Evolutionary conservation across 306 rosid genomes (phyloP), one percentile per base, ranked within the genome.

Genomic region (Sechiopsis laciniata): DNA sequence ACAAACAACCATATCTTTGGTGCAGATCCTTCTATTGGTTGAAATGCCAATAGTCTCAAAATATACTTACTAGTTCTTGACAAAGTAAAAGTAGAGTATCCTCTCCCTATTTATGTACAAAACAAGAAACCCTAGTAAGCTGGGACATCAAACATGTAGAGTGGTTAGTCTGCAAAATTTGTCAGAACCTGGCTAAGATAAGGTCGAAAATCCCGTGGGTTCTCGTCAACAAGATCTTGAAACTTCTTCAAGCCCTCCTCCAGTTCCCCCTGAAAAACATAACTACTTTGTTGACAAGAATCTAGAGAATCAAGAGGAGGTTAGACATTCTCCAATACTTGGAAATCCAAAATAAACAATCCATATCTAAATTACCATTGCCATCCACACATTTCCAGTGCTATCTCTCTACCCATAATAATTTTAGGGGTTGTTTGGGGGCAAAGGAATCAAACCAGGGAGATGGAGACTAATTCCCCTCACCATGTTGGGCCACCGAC

Each of bases 201-300:
- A 74, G 97, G 97, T 66, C 97, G 88, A 80, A 93, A 93, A 84
- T 93, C 97, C 55, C 92, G 85, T 71, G 90, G 94, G 83, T 93
- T 84, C 57, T 89, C 90, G 16, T 83, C 76, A 13, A 87, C 83
- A 71, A 93, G 83, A 74, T 79, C 88, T 81, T 87, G 96, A 80
- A 90, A 90, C 63, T 76, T 74, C 76, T 87, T 80, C 82, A 87
- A 79, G 55, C 85, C 96, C 78, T 87, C 91, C 75, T 86, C 96
- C 83, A 93, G 80, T 73, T 85, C 81, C 73, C 97, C 97, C 98
- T 90, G 84, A 72, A 82, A 82, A 74, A 66, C 75, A 75, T 22
- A 76, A 42, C 37, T 13, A 10, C 37, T 20, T 67, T 19, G 52
- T 67, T 67, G 55, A 19, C 29, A 26, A 26, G 29, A 26, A 26